Evolutionary conservation across 1,284 basidiomycete genomes (phyloP), one percentile per base, ranked within the genome.

Genomic region (Malassezia cuniculi): DNA sequence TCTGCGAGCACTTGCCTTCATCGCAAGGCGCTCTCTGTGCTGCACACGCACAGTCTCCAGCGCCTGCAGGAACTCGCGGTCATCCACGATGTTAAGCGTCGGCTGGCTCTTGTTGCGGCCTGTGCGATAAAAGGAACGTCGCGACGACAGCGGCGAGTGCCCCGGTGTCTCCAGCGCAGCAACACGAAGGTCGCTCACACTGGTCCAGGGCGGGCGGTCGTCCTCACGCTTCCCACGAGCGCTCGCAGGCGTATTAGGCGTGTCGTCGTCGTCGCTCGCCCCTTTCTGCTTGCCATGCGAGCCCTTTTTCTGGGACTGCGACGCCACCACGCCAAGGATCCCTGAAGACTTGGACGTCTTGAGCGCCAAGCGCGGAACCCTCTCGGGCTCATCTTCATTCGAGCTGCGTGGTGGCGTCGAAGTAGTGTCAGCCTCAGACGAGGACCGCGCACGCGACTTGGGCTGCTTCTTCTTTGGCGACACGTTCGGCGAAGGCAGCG

Each of bases 61-160:
- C 14, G 54, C 58, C 38, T 51, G 41, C 20, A 60, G 42, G 42
- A 60, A 60, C 41, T 60, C 58, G 29, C 31, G 42, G 32, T 60
- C 58, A 25, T 60, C 58, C 10, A 49, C 52, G 34, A 60, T 60
- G 30, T 50, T 55, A 25, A 60, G 51, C 35, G 57, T 55, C 7
- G 55, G 53, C 31, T 57, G 56, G 38, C 55, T 52, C 48, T 49
- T 51, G 47, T 57, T 53, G 31, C 51, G 48, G 18, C 39, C n/a
- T 27, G 38, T 7, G 15, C 44, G 42, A 30, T 39, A 39, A 36
- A 45, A 27, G 28, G 27, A n/a, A n/a, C n/a, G n/a, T n/a, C n/a
- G n/a, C n/a, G n/a, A n/a, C n/a, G n/a, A n/a, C n/a, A n/a, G n/a
- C n/a, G n/a, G n/a, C n/a, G n/a, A n/a, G n/a, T n/a, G n/a, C n/a